Evolutionary conservation across 768 basidiomycete genomes (phyloP), one percentile per base, ranked within the genome.

Genomic region (Pulveroboletus sp.): DNA sequence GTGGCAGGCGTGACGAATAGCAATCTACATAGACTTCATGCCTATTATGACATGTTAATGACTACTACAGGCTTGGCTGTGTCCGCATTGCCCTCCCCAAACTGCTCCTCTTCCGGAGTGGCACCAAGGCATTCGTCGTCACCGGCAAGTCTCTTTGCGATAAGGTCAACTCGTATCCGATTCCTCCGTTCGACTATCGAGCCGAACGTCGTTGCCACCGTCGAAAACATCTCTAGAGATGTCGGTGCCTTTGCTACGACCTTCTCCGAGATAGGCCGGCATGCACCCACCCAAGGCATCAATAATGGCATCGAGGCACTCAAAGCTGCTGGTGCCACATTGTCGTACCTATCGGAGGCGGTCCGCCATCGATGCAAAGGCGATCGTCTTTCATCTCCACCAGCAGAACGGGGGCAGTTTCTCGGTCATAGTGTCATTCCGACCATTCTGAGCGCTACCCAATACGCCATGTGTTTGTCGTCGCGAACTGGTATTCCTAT

Each of bases 401-500:
- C 67, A 82, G 51, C 78, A 82, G 51, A 65, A 57, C 3, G 81
- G 79, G 2, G 79, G 77, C 1, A 67, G 5, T 81, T 75, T 42
- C 65, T 79, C 42, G 74, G 68, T 17, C 87, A 89, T 56, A 86
- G 91, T 43, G 85, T 88, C 14, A 83, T 91, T 49, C 89, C 89
- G 0, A 92, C 89, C 7, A 89, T 88, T 5, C 70, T 91, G 30
- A 88, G 85, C 57, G 86, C 86, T 1, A 85, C 86, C 9, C 87
- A 88, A 61, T 87, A 86, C 62, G 76, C 76, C 30, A 85, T 84
- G 51, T 45, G 76, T 45, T 60, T 12, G 12, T 34, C 42, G 16
- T 34, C n/a, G 5, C 37, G 29, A 13, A 26, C 23, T 27, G 23
- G 14, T 37, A 31, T 29, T n/a, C n/a, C n/a, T n/a, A n/a, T n/a